Percentiles rank a stretch among this genome's conserved stretches.
Evolutionary conservation across 2,329 filamentous ascomycete genomes (phyloP).

Genomic region (Beauveria sp.): DNA sequence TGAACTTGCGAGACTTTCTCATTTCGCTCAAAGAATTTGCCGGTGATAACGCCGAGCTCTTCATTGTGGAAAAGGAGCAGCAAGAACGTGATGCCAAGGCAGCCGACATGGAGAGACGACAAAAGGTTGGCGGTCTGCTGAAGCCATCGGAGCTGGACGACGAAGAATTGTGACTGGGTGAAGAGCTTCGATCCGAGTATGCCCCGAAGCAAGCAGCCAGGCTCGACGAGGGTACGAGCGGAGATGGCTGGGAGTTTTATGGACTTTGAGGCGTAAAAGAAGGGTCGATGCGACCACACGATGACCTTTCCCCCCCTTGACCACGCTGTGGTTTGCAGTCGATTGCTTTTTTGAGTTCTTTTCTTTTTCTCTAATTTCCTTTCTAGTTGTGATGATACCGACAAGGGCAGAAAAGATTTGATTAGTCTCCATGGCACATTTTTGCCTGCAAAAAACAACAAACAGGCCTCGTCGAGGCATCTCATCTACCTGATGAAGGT

Average conservation of each 20-base stretch:
- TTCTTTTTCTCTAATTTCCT: constrained; percentile 9
- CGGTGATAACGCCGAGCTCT: constrained; percentile 91
- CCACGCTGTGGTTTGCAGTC: neutral
- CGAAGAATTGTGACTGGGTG: constrained; percentile 78
- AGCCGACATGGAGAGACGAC: constrained; percentile 81
- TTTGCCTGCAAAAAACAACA: neutral
- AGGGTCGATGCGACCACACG: neutral
- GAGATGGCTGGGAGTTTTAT: constrained; percentile 61
- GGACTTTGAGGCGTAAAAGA: constrained; percentile 36
- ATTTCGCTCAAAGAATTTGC: constrained; percentile 96
- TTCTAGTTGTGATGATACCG: constrained; percentile 13
- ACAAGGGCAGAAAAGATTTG: constrained; percentile 6
- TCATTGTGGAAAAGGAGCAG: constrained; percentile 89
- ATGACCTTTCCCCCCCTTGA: neutral
- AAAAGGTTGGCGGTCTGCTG: constrained; percentile 90
- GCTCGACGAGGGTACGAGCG: constrained; percentile 20
- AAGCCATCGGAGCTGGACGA: constrained; percentile 97
- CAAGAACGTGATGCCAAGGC: constrained; percentile 78
- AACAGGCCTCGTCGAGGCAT: neutral
- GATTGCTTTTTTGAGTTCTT: neutral
- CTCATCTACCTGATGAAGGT: neutral
- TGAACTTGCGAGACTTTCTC: constrained; percentile 91
- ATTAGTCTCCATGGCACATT: neutral
- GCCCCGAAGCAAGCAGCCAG: constrained; percentile 28
- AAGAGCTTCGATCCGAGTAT: constrained; percentile 59